Conservation (phyloP, 176 grass and related monocot genomes). For the Cymbopogon citratus region DNA sequence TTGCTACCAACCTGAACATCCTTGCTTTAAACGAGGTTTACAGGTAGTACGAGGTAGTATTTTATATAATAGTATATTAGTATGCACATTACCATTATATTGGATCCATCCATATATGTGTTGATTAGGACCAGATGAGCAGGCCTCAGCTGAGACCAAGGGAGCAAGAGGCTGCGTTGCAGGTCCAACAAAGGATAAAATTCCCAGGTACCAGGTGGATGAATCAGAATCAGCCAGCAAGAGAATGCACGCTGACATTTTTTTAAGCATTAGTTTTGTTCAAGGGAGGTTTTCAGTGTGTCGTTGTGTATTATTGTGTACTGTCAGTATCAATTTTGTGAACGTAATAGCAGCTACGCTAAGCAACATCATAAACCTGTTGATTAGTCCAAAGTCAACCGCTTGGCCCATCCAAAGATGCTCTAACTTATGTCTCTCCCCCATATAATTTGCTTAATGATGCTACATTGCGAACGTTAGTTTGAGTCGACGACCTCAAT, state of each 20-base stretch:
- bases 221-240: conserved; percentile 6
- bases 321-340: background rate
- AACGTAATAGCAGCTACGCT: background rate
- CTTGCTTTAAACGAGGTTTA: background rate
- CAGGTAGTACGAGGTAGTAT: too few species aligned
- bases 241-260: background rate
- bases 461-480: background rate
- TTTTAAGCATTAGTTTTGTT: background rate
- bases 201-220: background rate
- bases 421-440: background rate
- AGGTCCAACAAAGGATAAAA: too few species aligned
- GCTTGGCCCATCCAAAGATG: background rate
- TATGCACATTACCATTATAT: background rate
- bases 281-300: background rate
- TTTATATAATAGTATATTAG: background rate
- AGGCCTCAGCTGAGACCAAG: too few species aligned
- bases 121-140: too few species aligned
- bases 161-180: too few species aligned
- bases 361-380: background rate
- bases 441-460: background rate
- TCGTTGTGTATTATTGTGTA: too few species aligned
- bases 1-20: background rate
- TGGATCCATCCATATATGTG: too few species aligned
- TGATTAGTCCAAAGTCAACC: conserved; percentile 22
- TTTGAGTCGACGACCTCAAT: background rate